Evolutionary conservation across 2,329 filamentous ascomycete species (phyloP), one percentile per base, ranked within the genome.

Genomic region (Xylaria multiplex): DNA sequence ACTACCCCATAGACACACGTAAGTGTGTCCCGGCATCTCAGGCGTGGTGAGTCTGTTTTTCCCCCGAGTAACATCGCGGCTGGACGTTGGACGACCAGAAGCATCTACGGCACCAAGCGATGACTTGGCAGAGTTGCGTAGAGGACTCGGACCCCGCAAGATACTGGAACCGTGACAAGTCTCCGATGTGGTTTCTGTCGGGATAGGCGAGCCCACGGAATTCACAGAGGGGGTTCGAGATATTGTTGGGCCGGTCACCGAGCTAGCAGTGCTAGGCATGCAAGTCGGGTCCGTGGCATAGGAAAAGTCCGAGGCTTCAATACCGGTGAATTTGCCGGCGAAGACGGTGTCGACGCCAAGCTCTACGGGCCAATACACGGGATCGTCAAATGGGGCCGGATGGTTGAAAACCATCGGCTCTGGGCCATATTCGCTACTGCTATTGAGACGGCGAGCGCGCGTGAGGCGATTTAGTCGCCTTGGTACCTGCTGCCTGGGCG

Each of bases 1-100:
- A 24, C 74, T 72, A 1, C 74, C 75, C 81, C 81, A 83, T 58
- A 78, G 77, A 67, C 81, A 83, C 1, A 75, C 69, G 63, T 81
- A 73, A 1, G 71, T 72, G 60, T 79, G 75, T 16, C 64, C 70
- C 24, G 74, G 69, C 52, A 69, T 46, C 14, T 58, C 16, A 16
- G 42, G 24, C 16, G 24, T 6, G 14, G 6, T 16, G 69, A 57
- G 74, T 69, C 46, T 78, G 74, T 5, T 45, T n/a, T 32, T 65
- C 53, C 8, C 64, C 43, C 11, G 19, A 16, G 56, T 16, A 45
- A n/a, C 32, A 37, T 59, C 55, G 30, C 22, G 14, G 6, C 19
- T 9, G 30, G 62, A 2, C 16, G 9, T 55, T 3, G 35, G 24
- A 50, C 11, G 14, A 6, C 37, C 22, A 1, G 46, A 19, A 0